Percentiles rank a stretch among this genome's conserved stretches.
phyloP scores from a whole-genome alignment of 192 early-diverging fungal genomes.

The Rhizoclosmatium sp. region DNA sequence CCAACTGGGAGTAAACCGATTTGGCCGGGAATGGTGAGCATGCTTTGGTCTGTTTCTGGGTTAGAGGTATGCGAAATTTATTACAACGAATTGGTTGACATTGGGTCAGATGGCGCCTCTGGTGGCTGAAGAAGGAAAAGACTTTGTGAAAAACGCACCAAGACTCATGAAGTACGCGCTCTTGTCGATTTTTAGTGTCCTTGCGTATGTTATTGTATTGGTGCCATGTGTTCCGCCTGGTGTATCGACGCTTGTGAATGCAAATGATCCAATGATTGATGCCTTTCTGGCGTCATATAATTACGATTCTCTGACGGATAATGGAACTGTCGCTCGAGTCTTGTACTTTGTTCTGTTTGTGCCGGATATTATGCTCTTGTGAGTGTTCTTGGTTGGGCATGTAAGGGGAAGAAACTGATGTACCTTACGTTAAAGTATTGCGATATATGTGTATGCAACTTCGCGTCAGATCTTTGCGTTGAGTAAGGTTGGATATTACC shows the following conservation, averaged over 20 bases:
- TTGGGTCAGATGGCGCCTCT: constrained; percentile 14
- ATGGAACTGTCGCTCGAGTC: neutral
- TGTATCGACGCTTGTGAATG: neutral
- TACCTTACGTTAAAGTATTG: too few species aligned
- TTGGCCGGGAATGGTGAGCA: neutral
- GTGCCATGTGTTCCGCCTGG: neutral
- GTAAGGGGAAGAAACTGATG: too few species aligned
- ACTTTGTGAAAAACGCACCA: constrained; percentile 11
- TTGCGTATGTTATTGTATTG: neutral
- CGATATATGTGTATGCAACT: neutral
- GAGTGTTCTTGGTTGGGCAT: too few species aligned
- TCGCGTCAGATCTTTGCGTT: constrained; percentile 9
- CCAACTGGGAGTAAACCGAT: neutral
- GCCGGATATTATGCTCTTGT: neutral
- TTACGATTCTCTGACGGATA: neutral
- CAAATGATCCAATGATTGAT: neutral
- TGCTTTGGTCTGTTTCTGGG: neutral
- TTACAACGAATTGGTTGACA: neutral
- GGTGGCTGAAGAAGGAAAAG: neutral
- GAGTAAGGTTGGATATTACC: constrained; percentile 3
- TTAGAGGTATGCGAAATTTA: neutral
- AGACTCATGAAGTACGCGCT: neutral
- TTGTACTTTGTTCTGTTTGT: constrained; percentile 8
- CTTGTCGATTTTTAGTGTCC: neutral
- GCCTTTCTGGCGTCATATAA: neutral